Evolutionary conservation across 1,139 yeast genomes (phyloP).

Genomic region (Saccharomycopsis crataegensis): DNA sequence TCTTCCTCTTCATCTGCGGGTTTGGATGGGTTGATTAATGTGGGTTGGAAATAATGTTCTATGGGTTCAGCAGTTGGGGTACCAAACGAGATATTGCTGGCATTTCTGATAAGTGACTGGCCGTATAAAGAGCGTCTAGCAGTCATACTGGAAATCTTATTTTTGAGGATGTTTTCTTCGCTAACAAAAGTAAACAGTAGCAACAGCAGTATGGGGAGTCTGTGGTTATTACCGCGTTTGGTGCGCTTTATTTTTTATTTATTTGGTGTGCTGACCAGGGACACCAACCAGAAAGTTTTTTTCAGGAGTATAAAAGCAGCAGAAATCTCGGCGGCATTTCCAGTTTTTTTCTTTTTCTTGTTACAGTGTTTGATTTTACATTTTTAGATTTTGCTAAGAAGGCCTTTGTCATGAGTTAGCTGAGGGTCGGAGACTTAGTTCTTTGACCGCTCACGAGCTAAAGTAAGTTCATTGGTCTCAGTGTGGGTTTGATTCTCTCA

Average conservation of each 20-base stretch:
- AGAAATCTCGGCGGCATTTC: neutral
- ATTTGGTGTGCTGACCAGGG: too few relatives aligned
- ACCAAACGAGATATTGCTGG: constrained; percentile 24
- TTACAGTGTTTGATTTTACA: neutral
- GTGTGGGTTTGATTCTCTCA: neutral
- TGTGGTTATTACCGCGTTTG: neutral
- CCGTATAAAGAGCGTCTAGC: constrained; percentile 32
- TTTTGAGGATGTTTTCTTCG: neutral
- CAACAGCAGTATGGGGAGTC: too few relatives aligned
- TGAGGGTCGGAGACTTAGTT: too few relatives aligned
- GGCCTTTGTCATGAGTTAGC: too few relatives aligned
- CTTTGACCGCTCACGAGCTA: neutral
- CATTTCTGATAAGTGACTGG: constrained; percentile 30
- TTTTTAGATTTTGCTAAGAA: neutral
- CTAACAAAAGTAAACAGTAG: neutral
- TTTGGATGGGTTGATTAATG: constrained; percentile 9
- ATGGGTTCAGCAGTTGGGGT: constrained; percentile 20
- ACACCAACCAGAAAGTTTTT: neutral
- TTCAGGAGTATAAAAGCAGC: neutral
- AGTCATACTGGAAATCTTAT: constrained; percentile 23
- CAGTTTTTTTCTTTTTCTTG: neutral
- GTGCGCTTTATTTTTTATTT: neutral
- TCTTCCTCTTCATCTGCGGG: constrained; percentile 16
- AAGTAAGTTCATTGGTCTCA: neutral
- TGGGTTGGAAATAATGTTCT: constrained; percentile 19